Evolutionary conservation across 73 alveolate genomes (phyloP), one percentile per base, ranked within the genome.

Genomic region (Stentor coeruleus): DNA sequence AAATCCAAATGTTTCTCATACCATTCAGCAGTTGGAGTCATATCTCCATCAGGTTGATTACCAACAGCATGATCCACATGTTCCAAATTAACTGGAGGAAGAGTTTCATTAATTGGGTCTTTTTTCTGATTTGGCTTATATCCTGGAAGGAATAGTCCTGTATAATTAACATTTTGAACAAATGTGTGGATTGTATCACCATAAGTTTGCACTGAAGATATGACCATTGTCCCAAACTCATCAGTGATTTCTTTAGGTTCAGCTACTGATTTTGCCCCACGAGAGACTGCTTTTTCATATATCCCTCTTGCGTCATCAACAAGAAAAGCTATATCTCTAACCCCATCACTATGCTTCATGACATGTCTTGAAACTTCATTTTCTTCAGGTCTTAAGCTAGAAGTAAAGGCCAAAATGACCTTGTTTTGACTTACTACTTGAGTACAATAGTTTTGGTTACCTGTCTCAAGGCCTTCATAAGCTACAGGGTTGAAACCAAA

Each of bases 141-240:
- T 2, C 98, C 98, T 58, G 98, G 98, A 76, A 93, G 77, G 91
- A 93, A 93, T 76, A 86, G 91, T 4, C 98, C 98, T 28, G 86
- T 92, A 84, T 94, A 94, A 79, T 90, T 95, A 26, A 76, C 85
- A 59, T 94, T 92, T 84, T 94, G 87, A 76, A 94, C 92, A 42
- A 94, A 91, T 0, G 96, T 90, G 85, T 94, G 97, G 38, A 86
- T 76, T 35, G 96, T 91, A 76, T 94, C 98, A 40, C 98, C 98
- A 77, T 92, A 94, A 14, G 98, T 92, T 59, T 94, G 88, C 30
- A 94, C 92, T 33, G 97, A 82, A 36, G 97, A 92, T 30, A 92
- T 81, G 11, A 93, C 74, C 59, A 94, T 90, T 3, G 84, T 66
- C 42, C 98, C 98, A 82, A 89, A 30, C 81, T 92, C 96, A 76